Conservation (phyloP, 2,329 filamentous ascomycete species). For the Nemania sp. region DNA sequence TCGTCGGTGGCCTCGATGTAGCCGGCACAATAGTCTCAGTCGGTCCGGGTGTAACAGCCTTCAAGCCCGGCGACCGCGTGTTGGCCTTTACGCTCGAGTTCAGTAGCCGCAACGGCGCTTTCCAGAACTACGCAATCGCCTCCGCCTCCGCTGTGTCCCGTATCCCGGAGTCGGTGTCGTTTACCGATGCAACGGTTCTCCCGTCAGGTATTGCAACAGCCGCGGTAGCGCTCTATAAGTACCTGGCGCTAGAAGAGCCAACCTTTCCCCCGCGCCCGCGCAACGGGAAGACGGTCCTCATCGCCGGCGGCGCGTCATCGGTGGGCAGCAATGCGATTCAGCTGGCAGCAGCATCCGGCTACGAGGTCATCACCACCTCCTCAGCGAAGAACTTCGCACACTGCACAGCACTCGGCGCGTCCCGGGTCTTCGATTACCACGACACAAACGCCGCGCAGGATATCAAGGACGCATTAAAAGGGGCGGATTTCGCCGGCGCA, state of each 20-base stretch:
- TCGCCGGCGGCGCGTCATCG: conserved; percentile 61
- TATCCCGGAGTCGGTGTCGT: conserved; percentile 42
- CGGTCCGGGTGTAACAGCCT: conserved; percentile 41
- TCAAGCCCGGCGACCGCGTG: conserved; percentile 53
- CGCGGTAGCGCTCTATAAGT: conserved; percentile 44
- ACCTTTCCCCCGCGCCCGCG: neutral
- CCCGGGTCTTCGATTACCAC: conserved; percentile 58
- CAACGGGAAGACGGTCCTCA: conserved; percentile 53
- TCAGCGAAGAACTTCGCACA: conserved; percentile 57
- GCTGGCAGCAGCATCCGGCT: conserved; percentile 58
- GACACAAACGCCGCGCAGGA: conserved; percentile 47
- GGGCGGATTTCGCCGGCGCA: conserved; percentile 41
- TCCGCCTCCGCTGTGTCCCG: conserved; percentile 8
- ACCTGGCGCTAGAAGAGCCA: conserved; percentile 37
- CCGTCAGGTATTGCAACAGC: conserved; percentile 49
- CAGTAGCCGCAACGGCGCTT: conserved; percentile 41
- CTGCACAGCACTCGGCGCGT: conserved; percentile 56
- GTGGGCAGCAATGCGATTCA: conserved; percentile 62
- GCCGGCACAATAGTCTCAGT: conserved; percentile 51
- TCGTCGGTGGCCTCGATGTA: conserved; percentile 49
- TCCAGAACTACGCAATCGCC: conserved; percentile 46
- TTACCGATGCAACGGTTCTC: conserved; percentile 44
- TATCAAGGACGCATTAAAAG: conserved; percentile 44
- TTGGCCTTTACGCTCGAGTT: conserved; percentile 32
- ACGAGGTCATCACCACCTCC: conserved; percentile 57